Evolutionary conservation across 1,139 yeast species (phyloP), one percentile per base, ranked within the genome.

Genomic region (Sugiyamaella grinbergsii): DNA sequence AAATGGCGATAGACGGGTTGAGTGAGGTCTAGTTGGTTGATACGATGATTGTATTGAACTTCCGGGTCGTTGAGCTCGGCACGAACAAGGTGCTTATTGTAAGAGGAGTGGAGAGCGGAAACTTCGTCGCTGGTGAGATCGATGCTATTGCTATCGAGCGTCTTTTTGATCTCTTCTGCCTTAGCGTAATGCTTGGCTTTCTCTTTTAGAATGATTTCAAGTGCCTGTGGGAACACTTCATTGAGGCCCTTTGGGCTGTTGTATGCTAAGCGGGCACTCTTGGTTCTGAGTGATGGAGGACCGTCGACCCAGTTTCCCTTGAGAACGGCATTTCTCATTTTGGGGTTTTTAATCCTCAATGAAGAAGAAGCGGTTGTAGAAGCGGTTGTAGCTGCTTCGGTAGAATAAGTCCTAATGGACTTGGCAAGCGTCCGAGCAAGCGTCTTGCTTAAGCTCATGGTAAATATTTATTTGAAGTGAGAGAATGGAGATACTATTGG

Each of bases 51-150:
- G 71, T 79, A 87, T 54, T 81, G 72, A 7, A 89, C 96, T 68
- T 88, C 95, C 6, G 97, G 97, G 66, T 90, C 88, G 62, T 75
- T 68, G 39, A 73, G 61, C 65, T 90, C 94, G 1, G 95, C 88
- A 46, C 75, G 68, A 7, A 76, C 71, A 39, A 70, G 59, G 15
- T 76, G 62, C 28, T 58, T 59, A 43, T 57, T 49, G 34, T 62
- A 52, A 37, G 56, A 33, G 26, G 52, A 52, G 49, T 47, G 55
- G 46, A 47, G 50, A 31, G 51, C 51, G 48, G 47, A 57, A 47
- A 43, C 50, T 18, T 23, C 47, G 26, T 44, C 36, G 3, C 29
- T 43, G 26, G 47, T 39, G n/a, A 51, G 47, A 20, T 44, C 42
- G 8, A 32, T 26, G 19, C 44, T 37, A 18, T 56, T 47, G 8